These are phyloP conservation scores for Infundibulicybe gibba DNA, from an alignment of 768 basidiomycete species.

Conservation along the genomic window DNA sequence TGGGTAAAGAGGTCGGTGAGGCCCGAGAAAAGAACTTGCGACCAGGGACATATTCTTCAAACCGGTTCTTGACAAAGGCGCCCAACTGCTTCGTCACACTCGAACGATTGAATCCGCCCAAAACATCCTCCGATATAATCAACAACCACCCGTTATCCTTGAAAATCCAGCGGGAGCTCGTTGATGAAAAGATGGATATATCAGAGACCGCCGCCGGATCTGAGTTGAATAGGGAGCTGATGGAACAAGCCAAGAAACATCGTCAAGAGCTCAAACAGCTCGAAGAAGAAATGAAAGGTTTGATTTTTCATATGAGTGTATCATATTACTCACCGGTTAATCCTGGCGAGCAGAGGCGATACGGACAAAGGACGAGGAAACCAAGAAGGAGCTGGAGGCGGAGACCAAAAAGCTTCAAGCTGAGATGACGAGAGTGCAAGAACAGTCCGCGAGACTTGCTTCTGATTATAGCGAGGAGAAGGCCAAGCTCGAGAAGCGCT, in stretches of 20 bases:
- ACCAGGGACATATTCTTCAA: slow-evolving; percentile 45
- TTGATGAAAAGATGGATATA: slow-evolving; percentile 39
- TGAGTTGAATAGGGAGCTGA: slow-evolving; percentile 48
- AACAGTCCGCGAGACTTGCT: slow-evolving; percentile 35
- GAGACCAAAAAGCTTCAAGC: slow-evolving; percentile 38
- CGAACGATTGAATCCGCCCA: slow-evolving; percentile 37
- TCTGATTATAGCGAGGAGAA: slow-evolving; percentile 35
- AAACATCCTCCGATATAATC: slow-evolving; percentile 38
- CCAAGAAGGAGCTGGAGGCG: slow-evolving; percentile 36
- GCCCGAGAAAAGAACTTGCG: slow-evolving; percentile 43
- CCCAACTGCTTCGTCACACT: slow-evolving; percentile 37
- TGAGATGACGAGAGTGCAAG: slow-evolving; percentile 39
- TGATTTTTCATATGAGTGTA: too few relatives aligned
- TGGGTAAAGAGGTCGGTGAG: slow-evolving; percentile 11
- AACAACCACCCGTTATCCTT: slow-evolving; percentile 37
- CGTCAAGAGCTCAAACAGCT: slow-evolving; percentile 43
- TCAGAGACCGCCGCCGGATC: slow-evolving; percentile 50
- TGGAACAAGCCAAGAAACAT: slow-evolving; percentile 41
- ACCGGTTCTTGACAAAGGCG: slow-evolving; percentile 45
- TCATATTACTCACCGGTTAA: too few relatives aligned
- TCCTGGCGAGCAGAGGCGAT: slow-evolving; percentile 23
- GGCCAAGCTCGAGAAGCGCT: slow-evolving; percentile 14
- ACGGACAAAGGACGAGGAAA: slow-evolving; percentile 42
- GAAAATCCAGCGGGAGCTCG: slow-evolving; percentile 51
- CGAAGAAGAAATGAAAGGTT: slow-evolving; percentile 37